Evolutionary conservation across 2,329 filamentous ascomycete species (phyloP).

Genomic region (Hyphodiscus sp.): DNA sequence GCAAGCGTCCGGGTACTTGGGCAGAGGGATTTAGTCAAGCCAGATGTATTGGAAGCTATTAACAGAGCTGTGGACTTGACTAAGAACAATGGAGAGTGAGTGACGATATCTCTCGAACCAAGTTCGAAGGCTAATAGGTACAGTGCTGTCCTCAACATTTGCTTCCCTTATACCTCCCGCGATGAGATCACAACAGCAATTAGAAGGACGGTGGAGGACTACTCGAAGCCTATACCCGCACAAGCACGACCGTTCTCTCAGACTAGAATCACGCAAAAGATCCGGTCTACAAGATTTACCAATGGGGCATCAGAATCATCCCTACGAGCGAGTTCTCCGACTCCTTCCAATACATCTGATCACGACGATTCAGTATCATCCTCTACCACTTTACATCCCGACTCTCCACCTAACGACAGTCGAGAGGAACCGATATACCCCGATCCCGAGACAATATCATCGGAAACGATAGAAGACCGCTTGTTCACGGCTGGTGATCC

Average conservation of each 20-base stretch:
- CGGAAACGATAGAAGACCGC: slow-evolving; percentile 73
- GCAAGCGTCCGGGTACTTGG: slow-evolving; percentile 81
- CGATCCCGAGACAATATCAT: slow-evolving; percentile 86
- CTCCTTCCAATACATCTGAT: slow-evolving; percentile 36
- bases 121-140: slow-evolving; percentile 6
- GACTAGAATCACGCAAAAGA: slow-evolving; percentile 78
- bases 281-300: slow-evolving; percentile 58
- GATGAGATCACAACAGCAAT: slow-evolving; percentile 93
- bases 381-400: slow-evolving; percentile 43
- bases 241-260: slow-evolving; percentile 75
- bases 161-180: slow-evolving; percentile 93
- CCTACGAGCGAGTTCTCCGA: slow-evolving; percentile 40
- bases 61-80: slow-evolving; percentile 83
- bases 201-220: slow-evolving; percentile 79
- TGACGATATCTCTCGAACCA: slow-evolving; percentile 1
- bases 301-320: slow-evolving; percentile 11
- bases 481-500: slow-evolving; percentile 84
- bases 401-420: slow-evolving; percentile 25
- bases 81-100: slow-evolving; percentile 73
- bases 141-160: slow-evolving; percentile 76
- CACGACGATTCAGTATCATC: slow-evolving; percentile 49
- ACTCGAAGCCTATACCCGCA: slow-evolving; percentile 63
- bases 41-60: slow-evolving; percentile 83
- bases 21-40: slow-evolving; percentile 73
- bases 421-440: slow-evolving; percentile 37